These are phyloP conservation scores for Suhomyces faveliae DNA, from an alignment of 805 yeast genomes.

Conservation along the genomic window DNA sequence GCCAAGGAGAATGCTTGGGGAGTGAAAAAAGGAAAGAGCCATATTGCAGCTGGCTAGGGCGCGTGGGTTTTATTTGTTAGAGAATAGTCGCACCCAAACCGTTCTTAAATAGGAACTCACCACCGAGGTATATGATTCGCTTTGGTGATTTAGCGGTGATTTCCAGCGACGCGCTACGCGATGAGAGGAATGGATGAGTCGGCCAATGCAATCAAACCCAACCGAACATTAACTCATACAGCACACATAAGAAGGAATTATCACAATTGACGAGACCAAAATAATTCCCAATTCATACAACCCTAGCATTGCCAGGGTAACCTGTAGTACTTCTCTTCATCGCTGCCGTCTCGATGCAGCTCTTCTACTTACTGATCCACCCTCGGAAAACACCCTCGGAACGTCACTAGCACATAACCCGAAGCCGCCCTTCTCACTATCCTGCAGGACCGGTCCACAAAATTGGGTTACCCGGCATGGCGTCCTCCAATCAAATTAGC, in stretches of 20 bases:
- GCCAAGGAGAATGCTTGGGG: not conserved
- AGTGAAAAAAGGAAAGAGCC: not conserved
- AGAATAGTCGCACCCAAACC: not conserved
- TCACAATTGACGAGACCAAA: not conserved
- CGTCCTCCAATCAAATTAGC: constrained; percentile 7
- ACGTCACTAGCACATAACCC: not conserved
- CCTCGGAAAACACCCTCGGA: constrained; percentile 1
- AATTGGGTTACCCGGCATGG: constrained; percentile 6
- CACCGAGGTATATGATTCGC: not conserved
- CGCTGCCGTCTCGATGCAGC: not conserved
- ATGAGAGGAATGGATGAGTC: not conserved
- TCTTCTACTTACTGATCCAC: not conserved
- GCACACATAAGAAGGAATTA: no score
- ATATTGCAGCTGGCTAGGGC: not conserved
- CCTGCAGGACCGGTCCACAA: not conserved
- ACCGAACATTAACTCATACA: no score
- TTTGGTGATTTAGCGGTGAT: not conserved
- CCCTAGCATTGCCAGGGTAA: not conserved
- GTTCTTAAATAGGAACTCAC: not conserved
- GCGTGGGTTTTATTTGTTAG: not conserved
- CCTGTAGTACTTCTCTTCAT: not conserved
- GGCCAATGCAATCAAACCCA: no score
- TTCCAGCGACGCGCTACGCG: constrained; percentile 1
- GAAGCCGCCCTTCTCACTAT: not conserved
- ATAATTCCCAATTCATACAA: not conserved